Percentiles rank a stretch among this genome's conserved stretches.
Evolutionary conservation across 1,139 yeast genomes (phyloP).

Genomic region (Arxiozyma heterogenica): DNA sequence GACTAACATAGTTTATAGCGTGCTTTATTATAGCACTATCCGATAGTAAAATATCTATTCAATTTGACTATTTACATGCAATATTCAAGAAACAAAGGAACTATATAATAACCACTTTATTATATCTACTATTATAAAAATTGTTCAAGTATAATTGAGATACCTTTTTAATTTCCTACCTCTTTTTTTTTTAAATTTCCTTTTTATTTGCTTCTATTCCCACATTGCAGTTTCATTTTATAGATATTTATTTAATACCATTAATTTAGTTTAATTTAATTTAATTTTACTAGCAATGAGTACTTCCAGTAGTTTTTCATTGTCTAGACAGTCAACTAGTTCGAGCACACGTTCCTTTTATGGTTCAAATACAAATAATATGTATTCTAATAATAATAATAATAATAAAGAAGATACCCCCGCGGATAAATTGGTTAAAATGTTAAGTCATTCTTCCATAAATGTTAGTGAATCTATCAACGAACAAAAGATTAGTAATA

Average conservation of each 20-base stretch:
- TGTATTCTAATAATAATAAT: not conserved
- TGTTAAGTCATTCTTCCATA: slow-evolving; percentile 9
- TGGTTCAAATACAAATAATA: not conserved
- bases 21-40: too few relatives aligned
- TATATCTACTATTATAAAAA: too few relatives aligned
- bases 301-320: not conserved
- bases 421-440: slow-evolving; percentile 13
- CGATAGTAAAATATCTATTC: too few relatives aligned
- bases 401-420: slow-evolving; percentile 6
- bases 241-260: not conserved
- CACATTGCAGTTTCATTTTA: too few relatives aligned
- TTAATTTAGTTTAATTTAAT: not conserved
- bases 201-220: too few relatives aligned
- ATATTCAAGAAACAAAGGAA: too few relatives aligned
- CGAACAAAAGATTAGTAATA: not conserved
- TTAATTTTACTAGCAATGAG: not conserved
- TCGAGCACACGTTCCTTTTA: slow-evolving; percentile 4
- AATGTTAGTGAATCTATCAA: not conserved
- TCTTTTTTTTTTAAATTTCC: too few relatives aligned
- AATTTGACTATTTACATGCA: too few relatives aligned
- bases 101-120: too few relatives aligned
- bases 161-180: too few relatives aligned
- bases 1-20: too few relatives aligned
- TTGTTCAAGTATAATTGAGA: too few relatives aligned
- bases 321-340: not conserved